Conservation (phyloP, 352 stramenopile genomes). For the Phytopythium helicoides region DNA sequence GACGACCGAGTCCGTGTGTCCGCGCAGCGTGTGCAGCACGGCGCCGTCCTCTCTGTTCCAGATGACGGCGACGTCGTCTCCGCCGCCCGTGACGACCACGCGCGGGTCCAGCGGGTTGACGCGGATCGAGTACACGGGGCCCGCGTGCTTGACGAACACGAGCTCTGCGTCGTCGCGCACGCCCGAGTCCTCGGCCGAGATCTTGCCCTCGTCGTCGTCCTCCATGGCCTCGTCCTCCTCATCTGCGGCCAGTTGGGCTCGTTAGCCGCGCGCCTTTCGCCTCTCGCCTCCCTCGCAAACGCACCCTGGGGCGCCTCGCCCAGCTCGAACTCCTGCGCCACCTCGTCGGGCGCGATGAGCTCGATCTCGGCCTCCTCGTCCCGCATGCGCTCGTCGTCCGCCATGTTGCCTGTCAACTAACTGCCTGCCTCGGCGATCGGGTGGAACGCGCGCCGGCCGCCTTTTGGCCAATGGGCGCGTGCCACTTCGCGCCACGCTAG, state of each 20-base stretch:
- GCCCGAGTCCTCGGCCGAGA: conserved; percentile 62
- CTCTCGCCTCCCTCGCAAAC: conserved; percentile 4
- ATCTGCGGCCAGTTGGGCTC: conserved; percentile 17
- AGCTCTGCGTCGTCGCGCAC: conserved; percentile 74
- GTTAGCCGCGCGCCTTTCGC: too few species aligned
- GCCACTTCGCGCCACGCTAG: conserved; percentile 22
- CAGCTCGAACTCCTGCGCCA: conserved; percentile 79
- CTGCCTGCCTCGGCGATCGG: neutral
- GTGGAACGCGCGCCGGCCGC: conserved; percentile 5
- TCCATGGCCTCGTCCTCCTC: conserved; percentile 73
- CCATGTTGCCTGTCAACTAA: conserved; percentile 12
- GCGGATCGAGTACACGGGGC: conserved; percentile 79
- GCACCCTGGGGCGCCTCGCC: conserved; percentile 73
- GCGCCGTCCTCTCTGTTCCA: conserved; percentile 84
- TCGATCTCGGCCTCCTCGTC: conserved; percentile 70
- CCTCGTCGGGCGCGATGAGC: conserved; percentile 81
- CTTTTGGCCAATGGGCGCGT: conserved; percentile 25
- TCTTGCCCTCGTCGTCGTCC: conserved; percentile 54
- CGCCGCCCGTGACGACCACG: conserved; percentile 80
- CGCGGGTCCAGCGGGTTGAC: conserved; percentile 79
- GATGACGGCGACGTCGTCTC: conserved; percentile 82
- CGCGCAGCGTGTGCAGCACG: conserved; percentile 72
- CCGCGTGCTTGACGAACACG: conserved; percentile 77
- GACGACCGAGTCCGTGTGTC: conserved; percentile 84
- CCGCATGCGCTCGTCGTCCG: conserved; percentile 19